phyloP scores from a whole-genome alignment of 495 filamentous ascomycete species.

The Hyaloscypha hepaticicola region DNA sequence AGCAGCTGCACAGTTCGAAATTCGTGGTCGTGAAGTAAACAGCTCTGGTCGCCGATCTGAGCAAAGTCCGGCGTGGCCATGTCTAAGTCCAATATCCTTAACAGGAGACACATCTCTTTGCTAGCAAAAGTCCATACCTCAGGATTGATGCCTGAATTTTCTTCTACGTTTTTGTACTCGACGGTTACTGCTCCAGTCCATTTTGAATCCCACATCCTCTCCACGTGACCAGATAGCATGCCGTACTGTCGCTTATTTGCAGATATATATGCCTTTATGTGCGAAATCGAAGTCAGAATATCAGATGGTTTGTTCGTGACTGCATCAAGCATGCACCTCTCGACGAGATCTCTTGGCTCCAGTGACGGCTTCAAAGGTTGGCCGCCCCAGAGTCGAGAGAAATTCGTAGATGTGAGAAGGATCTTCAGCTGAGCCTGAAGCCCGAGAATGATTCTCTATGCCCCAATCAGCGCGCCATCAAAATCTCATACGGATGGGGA shows the following conservation, averaged over 20 bases:
- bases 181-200: constrained; percentile 1
- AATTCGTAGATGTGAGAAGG: not conserved
- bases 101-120: not conserved
- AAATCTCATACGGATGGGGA: not conserved
- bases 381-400: not conserved
- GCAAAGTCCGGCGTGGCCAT: not conserved
- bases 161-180: not conserved
- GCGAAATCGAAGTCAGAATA: not conserved
- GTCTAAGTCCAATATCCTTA: not conserved
- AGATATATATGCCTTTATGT: not conserved
- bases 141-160: not conserved
- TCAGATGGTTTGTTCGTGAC: constrained; percentile 1
- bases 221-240: not conserved
- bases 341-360: not conserved
- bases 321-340: not conserved
- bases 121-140: not conserved
- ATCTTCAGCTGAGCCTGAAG: not conserved
- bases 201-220: not conserved
- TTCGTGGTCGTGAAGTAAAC: not conserved
- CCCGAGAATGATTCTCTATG: not conserved
- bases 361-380: not conserved
- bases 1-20: not conserved
- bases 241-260: not conserved
- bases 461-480: not conserved
- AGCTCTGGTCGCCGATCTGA: not conserved